These are phyloP conservation scores for Hypoxylon rubiginosum DNA, from an alignment of 2,329 filamentous ascomycete species.

Conservation along the genomic window DNA sequence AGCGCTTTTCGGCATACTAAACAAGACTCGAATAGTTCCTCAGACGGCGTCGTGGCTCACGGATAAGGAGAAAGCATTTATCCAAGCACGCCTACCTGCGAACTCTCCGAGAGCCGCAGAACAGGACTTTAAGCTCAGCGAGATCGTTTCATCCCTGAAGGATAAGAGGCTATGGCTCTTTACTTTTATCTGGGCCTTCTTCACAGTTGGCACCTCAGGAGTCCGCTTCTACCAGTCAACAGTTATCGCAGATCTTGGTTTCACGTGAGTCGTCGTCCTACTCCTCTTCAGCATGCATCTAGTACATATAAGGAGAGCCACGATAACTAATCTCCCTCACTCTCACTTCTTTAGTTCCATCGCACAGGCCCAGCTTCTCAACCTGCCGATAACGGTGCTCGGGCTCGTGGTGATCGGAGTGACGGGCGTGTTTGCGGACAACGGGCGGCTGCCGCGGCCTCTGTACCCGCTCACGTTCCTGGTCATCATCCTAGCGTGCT, in stretches of 20 bases:
- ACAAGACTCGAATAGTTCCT: constrained; percentile 42
- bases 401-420: constrained; percentile 58
- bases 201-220: constrained; percentile 61
- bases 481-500: constrained; percentile 59
- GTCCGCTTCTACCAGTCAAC: constrained; percentile 60
- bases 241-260: constrained; percentile 57
- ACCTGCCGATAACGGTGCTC: constrained; percentile 60
- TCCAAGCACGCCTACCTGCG: constrained; percentile 57
- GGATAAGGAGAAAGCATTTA: constrained; percentile 59
- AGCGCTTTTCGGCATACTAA: constrained; percentile 6
- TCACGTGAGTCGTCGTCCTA: too few relatives aligned
- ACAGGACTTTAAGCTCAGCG: constrained; percentile 55
- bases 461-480: constrained; percentile 60
- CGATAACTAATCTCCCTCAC: too few relatives aligned
- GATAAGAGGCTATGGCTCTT: constrained; percentile 61
- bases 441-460: constrained; percentile 58
- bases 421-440: constrained; percentile 59
- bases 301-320: too few relatives aligned
- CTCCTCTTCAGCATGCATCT: background rate
- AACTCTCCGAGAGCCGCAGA: constrained; percentile 59
- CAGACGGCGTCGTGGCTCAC: constrained; percentile 50
- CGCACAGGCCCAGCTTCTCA: constrained; percentile 62
- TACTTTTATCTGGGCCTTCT: constrained; percentile 60
- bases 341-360: constrained; percentile 56
- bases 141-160: constrained; percentile 56